phyloP scores from a whole-genome alignment of 2,329 filamentous ascomycete genomes.

The Botrytis porri region DNA sequence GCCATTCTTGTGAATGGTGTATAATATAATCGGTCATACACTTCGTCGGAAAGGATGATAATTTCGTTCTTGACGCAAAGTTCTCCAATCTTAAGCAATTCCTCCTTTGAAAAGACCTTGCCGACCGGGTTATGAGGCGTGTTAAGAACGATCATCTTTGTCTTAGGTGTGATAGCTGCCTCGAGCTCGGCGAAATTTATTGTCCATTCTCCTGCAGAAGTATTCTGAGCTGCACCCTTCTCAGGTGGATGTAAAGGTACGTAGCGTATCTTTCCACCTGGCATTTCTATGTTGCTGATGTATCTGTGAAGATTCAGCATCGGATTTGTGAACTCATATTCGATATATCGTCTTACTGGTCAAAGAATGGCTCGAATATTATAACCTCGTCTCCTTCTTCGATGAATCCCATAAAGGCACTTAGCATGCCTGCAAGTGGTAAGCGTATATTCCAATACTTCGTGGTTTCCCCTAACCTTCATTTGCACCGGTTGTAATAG shows the following conservation, averaged over 20 bases:
- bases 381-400: slow-evolving; percentile 96
- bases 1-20: slow-evolving; percentile 91
- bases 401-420: slow-evolving; percentile 96
- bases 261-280: slow-evolving; percentile 90
- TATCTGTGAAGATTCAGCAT: slow-evolving; percentile 51
- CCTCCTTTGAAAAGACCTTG: slow-evolving; percentile 84
- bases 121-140: slow-evolving; percentile 90
- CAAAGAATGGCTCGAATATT: slow-evolving; percentile 97
- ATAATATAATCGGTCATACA: slow-evolving; percentile 95
- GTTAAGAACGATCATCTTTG: slow-evolving; percentile 94
- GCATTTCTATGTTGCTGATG: slow-evolving; percentile 98
- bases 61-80: slow-evolving; percentile 90
- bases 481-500: slow-evolving; percentile 89
- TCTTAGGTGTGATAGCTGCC: slow-evolving; percentile 75
- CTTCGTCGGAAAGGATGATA: slow-evolving; percentile 87
- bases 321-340: neutral
- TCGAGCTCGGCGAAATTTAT: slow-evolving; percentile 83
- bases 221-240: slow-evolving; percentile 74
- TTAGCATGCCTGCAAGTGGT: slow-evolving; percentile 68
- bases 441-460: slow-evolving; percentile 17
- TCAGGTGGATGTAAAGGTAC: slow-evolving; percentile 89
- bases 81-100: slow-evolving; percentile 80
- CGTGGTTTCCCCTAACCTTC: slow-evolving; percentile 51
- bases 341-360: slow-evolving; percentile 62
- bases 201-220: slow-evolving; percentile 83